Conservation (phyloP, 1,139 yeast species). For the Pichia sp. region DNA sequence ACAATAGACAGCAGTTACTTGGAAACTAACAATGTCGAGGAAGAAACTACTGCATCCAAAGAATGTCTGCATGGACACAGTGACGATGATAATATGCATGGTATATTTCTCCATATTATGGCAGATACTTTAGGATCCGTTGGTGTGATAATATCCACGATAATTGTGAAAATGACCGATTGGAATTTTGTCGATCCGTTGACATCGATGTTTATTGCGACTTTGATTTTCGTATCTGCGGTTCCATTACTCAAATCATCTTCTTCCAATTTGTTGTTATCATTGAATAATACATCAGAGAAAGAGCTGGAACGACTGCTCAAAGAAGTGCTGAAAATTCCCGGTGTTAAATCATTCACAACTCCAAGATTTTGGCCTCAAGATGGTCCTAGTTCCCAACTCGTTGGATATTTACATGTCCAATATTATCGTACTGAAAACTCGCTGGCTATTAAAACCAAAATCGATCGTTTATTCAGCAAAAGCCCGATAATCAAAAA, state of each 20-base stretch:
- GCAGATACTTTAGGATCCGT: conserved; percentile 97
- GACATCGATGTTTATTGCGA: conserved; percentile 83
- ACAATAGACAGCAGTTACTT: background rate
- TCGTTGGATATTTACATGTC: conserved; percentile 45
- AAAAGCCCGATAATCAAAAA: conserved; percentile 25
- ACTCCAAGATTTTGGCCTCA: conserved; percentile 91
- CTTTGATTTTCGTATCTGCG: conserved; percentile 71
- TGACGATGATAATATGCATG: conserved; percentile 65
- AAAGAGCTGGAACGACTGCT: conserved; percentile 52
- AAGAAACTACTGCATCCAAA: background rate
- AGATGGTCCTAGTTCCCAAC: conserved; percentile 25
- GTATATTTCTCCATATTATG: conserved; percentile 83
- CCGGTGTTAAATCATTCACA: conserved; percentile 78
- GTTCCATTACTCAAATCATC: conserved; percentile 79
- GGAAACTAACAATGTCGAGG: background rate
- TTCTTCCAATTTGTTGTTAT: conserved; percentile 61
- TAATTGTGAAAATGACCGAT: conserved; percentile 42
- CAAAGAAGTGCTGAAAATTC: conserved; percentile 56
- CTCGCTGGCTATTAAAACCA: conserved; percentile 31
- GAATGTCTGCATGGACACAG: background rate
- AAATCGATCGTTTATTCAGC: conserved; percentile 29
- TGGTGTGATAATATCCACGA: conserved; percentile 86
- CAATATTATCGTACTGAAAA: conserved; percentile 48
- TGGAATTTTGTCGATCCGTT: conserved; percentile 69
- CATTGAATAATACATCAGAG: conserved; percentile 43